These are phyloP conservation scores for Plasmopara muralis DNA, from an alignment of 352 stramenopile species.

Conservation along the genomic window DNA sequence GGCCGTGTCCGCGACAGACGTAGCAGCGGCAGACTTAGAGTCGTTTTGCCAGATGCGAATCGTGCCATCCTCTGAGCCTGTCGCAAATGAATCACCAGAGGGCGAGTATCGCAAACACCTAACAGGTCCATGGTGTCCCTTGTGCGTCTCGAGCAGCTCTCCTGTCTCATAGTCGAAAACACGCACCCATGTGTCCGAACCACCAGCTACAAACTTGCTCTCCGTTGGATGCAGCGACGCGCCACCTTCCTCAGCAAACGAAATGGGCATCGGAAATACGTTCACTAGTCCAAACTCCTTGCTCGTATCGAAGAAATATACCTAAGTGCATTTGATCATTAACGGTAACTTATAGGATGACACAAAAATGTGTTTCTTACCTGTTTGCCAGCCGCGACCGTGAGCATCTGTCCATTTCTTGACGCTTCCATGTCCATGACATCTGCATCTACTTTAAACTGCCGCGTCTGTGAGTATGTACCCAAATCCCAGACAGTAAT, in stretches of 20 bases:
- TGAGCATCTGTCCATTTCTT: constrained; percentile 66
- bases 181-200: constrained; percentile 95
- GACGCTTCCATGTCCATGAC: constrained; percentile 85
- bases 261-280: constrained; percentile 76
- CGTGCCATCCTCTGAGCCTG: constrained; percentile 96
- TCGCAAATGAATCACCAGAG: constrained; percentile 90
- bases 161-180: constrained; percentile 93
- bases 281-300: constrained; percentile 60
- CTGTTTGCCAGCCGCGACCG: constrained; percentile 88
- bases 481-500: constrained; percentile 70
- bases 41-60: constrained; percentile 95
- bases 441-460: constrained; percentile 63
- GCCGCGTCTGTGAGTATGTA: constrained; percentile 25
- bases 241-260: constrained; percentile 89
- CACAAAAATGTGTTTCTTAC: constrained; percentile 18
- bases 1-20: constrained; percentile 46
- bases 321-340: constrained; percentile 25
- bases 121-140: constrained; percentile 97
- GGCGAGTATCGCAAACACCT: constrained; percentile 94
- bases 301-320: constrained; percentile 91
- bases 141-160: constrained; percentile 92
- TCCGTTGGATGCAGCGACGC: constrained; percentile 83
- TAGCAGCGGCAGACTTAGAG: constrained; percentile 50
- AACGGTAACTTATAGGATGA: no score
- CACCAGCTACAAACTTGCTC: constrained; percentile 86